Evolutionary conservation across 164 flowering plant species (phyloP).

Genomic region (Protea cynaroides): DNA sequence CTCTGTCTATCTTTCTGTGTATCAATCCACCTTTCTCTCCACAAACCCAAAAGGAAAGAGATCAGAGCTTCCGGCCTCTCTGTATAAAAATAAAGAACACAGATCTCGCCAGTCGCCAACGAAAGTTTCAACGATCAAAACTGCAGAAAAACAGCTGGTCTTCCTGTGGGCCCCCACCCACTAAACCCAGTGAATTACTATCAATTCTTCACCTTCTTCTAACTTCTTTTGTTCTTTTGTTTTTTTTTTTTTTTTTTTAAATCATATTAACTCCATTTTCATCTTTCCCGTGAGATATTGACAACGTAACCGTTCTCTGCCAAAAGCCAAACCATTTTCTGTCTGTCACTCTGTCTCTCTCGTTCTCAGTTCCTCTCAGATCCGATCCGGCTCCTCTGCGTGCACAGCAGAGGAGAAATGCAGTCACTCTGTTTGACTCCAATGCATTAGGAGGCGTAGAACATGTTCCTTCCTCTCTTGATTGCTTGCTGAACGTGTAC

Average conservation of each 20-base stretch:
- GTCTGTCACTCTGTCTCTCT: neutral
- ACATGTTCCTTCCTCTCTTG: too few species aligned
- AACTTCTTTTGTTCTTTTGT: too few species aligned
- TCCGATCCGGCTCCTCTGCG: neutral
- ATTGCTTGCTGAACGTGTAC: too few species aligned
- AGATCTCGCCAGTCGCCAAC: neutral
- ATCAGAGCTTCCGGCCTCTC: neutral
- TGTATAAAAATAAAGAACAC: neutral
- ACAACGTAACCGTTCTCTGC: neutral
- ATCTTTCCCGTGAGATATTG: too few species aligned
- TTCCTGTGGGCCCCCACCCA: neutral
- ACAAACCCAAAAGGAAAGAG: neutral
- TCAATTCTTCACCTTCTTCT: too few species aligned
- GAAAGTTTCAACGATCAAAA: neutral
- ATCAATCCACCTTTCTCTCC: neutral
- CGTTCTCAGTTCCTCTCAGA: neutral
- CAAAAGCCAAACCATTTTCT: neutral
- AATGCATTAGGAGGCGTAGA: too few species aligned
- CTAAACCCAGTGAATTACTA: too few species aligned
- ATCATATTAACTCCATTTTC: too few species aligned
- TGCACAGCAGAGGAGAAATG: too few species aligned
- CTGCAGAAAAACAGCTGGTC: neutral
- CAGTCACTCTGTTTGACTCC: too few species aligned
- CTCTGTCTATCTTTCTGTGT: neutral
- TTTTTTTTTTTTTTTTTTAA: too few species aligned